Evolutionary conservation across 768 basidiomycete species (phyloP), one percentile per base, ranked within the genome.

Genomic region (Phlebiopsis flavidoalba): DNA sequence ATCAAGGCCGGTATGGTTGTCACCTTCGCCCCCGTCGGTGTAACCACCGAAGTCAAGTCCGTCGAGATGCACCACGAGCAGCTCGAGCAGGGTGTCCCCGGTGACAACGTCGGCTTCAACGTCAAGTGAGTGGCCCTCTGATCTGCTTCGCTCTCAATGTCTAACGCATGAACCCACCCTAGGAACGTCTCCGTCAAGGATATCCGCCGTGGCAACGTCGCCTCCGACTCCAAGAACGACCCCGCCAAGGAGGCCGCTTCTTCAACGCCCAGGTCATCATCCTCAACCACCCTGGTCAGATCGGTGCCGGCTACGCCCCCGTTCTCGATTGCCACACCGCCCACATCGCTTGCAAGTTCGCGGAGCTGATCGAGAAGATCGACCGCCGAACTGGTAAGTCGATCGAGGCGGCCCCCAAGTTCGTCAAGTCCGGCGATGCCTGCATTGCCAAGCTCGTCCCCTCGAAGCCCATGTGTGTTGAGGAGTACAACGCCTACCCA

Each of bases 41-140:
- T 99, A 72, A 98, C 95, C 79, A 99, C 97, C 81, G 97, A 99
- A 93, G 97, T 99, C 85, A 98, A 98, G 89, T 98, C 97, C 70
- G 95, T 97, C 77, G 95, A 98, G 82, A 98, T 98, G 96, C 95
- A 96, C 75, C 95, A 95, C 87, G 93, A 95, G 76, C 93, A 95
- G 79, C 95, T 99, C 77, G 87, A 82, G 75, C 83, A 92, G 78
- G 97, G 96, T 80, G 66, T 81, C 65, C 97, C 97, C 63, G 97
- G 97, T 83, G 97, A 99, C 86, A 99, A 99, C 79, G 96, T 99
- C 74, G 93, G 94, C 68, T 98, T 97, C 87, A 97, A 97, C 88
- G 90, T 95, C 83, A 96, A 95, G 89, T 89, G 67, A 24, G 86
- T 73, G 8, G 17, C 67, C 60, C 10, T 58, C 59, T 24, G 22